Evolutionary conservation across 176 grass and related monocot species (phyloP).

Genomic region (Cymbopogon citratus): DNA sequence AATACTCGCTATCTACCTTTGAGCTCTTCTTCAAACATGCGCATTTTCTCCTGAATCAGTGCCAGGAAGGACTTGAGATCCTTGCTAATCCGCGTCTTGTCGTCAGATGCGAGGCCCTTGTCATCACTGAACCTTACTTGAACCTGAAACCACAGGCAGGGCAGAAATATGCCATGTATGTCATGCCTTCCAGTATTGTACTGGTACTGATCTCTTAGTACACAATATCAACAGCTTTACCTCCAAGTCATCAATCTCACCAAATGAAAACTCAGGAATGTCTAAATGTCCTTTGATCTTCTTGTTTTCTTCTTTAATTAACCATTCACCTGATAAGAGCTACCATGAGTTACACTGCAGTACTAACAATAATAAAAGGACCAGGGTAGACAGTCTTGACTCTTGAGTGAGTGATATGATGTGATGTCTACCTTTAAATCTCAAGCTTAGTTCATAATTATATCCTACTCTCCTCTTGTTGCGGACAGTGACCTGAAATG

Average conservation of each 20-base stretch:
- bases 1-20: conserved; percentile 57
- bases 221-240: conserved; percentile 21
- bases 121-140: conserved; percentile 72
- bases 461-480: conserved; percentile 97
- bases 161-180: not conserved
- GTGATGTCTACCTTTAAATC: conserved; percentile 57
- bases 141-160: conserved; percentile 30
- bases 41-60: conserved; percentile 56
- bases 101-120: conserved; percentile 34
- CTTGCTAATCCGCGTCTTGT: conserved; percentile 61
- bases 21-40: conserved; percentile 70
- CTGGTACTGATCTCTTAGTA: not conserved
- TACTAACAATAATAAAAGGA: not conserved
- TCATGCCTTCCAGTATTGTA: not conserved
- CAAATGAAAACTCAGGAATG: conserved; percentile 88
- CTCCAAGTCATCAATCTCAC: conserved; percentile 87
- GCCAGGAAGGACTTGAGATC: conserved; percentile 66
- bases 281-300: conserved; percentile 77
- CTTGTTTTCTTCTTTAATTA: conserved; percentile 65
- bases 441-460: conserved; percentile 83
- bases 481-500: conserved; percentile 75
- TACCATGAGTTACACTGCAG: not conserved
- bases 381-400: not conserved
- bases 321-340: conserved; percentile 71
- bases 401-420: not conserved